Evolutionary conservation across 2,329 filamentous ascomycete species (phyloP), one percentile per base, ranked within the genome.

Genomic region (Nothopassalora personata): DNA sequence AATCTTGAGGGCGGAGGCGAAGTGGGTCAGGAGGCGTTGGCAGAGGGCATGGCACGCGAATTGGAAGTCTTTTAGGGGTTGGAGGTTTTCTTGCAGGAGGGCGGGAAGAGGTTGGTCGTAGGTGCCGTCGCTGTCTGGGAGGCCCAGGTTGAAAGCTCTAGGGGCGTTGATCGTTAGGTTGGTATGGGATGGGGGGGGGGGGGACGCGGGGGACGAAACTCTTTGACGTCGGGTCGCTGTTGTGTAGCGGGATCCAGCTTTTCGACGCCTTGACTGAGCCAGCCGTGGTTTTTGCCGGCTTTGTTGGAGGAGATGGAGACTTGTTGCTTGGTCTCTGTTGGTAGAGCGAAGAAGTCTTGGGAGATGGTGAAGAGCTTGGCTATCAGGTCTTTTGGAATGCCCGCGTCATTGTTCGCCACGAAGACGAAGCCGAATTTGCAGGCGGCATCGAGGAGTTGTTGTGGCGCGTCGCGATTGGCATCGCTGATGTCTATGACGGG

Each of bases 121-220:
- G 74, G 86, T 85, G 66, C 84, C 81, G 62, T 85, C 67, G 1
- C 57, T 18, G 58, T 79, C 71, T 71, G 94, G 96, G 66, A 90
- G 85, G 64, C 88, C 90, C 70, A 97, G 88, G 77, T 97, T 99
- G 81, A 97, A 93, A 39, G 88, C 91, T 78, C 91, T 94, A 23
- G 23, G 23, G 65, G 39, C n/a, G n/a, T 43, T 63, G 45, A 54
- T 34, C 5, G 11, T 8, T 23, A 23, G 23, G 23, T 23, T 23
- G 23, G 23, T 23, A 23, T 23, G 2, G 23, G 23, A 23, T 23
- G 23, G 2, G 23, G 23, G 23, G 3, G 23, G 1, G 23, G 23
- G 1, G 23, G 23, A 23, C 23, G 23, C n/a, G n/a, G n/a, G n/a
- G n/a, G n/a, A n/a, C n/a, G n/a, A n/a, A 9, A 71, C 90, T 96